Percentiles rank a stretch among this genome's conserved stretches.
Evolutionary conservation across 2,329 filamentous ascomycete genomes (phyloP).

Genomic region (Decorospora gaudefroyi): DNA sequence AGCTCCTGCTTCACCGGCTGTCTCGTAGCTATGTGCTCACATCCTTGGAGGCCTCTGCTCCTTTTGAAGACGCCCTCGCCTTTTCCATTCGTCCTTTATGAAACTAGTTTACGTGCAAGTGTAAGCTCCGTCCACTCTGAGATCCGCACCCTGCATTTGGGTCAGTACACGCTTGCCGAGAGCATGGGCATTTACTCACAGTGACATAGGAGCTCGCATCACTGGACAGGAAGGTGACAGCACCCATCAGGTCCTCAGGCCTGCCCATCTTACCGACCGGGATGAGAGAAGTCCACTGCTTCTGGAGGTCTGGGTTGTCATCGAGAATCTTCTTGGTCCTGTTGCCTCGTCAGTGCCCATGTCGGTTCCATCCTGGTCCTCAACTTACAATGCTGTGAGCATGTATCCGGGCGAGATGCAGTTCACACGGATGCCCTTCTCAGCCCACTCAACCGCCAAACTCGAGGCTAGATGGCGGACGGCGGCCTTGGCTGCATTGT

Average conservation of each 20-base stretch:
- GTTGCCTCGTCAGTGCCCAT: slow-evolving; percentile 22
- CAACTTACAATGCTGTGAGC: slow-evolving; percentile 82
- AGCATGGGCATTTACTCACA: slow-evolving; percentile 18
- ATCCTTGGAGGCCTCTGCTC: too few relatives aligned
- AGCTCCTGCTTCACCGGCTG: too few relatives aligned
- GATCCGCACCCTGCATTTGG: slow-evolving; percentile 64
- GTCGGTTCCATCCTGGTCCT: background rate
- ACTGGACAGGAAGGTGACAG: slow-evolving; percentile 82
- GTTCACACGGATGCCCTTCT: slow-evolving; percentile 86
- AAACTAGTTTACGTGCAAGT: slow-evolving; percentile 65
- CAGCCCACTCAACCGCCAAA: slow-evolving; percentile 92
- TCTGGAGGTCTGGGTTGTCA: slow-evolving; percentile 86
- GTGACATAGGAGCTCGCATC: slow-evolving; percentile 63
- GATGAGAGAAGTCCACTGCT: slow-evolving; percentile 89
- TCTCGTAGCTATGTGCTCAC: too few relatives aligned
- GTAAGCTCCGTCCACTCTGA: slow-evolving; percentile 87
- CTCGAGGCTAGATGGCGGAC: slow-evolving; percentile 86
- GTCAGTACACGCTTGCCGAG: slow-evolving; percentile 32
- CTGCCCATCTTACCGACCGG: slow-evolving; percentile 92
- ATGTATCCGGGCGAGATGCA: slow-evolving; percentile 96
- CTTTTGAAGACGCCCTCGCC: too few relatives aligned
- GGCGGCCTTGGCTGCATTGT: slow-evolving; percentile 91
- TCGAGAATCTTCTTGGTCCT: slow-evolving; percentile 93
- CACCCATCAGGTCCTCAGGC: slow-evolving; percentile 90
- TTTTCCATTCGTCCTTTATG: background rate